Evolutionary conservation across 257 asterid species (phyloP).

Genomic region (Solanum commersonii): DNA sequence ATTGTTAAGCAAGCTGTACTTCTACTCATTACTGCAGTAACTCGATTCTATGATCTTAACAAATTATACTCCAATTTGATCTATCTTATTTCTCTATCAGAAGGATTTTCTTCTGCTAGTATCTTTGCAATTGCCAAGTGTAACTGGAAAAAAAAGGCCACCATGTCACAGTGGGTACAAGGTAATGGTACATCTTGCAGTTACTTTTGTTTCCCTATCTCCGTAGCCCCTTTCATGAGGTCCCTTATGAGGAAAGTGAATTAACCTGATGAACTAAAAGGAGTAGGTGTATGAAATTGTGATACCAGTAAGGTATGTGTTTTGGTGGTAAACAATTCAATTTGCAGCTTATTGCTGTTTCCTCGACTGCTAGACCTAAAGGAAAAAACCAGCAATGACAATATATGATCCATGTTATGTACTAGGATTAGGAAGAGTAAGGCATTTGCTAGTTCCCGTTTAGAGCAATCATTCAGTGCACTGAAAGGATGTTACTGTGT

Average conservation of each 20-base stretch:
- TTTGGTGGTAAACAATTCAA: background rate
- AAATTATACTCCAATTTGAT: background rate
- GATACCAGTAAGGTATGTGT: background rate
- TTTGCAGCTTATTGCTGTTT: background rate
- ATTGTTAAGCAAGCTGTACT: too few relatives aligned
- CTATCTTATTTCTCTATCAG: background rate
- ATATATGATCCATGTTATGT: background rate
- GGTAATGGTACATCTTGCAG: background rate
- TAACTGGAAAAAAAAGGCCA: background rate
- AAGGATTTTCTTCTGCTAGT: background rate
- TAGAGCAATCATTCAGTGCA: background rate
- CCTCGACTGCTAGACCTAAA: background rate
- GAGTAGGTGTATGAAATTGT: background rate
- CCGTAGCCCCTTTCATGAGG: background rate
- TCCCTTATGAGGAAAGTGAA: background rate
- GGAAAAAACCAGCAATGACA: background rate
- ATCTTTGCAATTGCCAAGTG: background rate
- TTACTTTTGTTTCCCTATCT: background rate
- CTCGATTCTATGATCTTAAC: too few relatives aligned
- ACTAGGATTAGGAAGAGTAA: background rate
- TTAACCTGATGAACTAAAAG: background rate
- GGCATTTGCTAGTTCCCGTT: background rate
- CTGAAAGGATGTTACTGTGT: background rate
- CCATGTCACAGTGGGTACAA: background rate
- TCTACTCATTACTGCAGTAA: too few relatives aligned